Evolutionary conservation across 2,329 filamentous ascomycete genomes (phyloP), one percentile per base, ranked within the genome.

Genomic region (Drechslerella stenobrocha): DNA sequence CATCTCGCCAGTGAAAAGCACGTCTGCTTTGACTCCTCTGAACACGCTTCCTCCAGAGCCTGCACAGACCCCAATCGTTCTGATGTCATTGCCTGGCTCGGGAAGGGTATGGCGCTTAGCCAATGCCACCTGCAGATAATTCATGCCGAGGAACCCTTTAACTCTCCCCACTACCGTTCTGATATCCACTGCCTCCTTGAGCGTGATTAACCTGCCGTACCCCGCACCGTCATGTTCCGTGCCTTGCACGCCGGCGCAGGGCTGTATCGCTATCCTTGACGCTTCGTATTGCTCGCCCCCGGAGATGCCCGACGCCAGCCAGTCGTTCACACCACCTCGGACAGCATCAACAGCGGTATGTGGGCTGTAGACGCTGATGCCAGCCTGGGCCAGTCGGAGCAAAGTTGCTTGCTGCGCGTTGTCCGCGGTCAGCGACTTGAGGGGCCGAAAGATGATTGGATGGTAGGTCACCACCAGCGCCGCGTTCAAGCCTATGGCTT

Each of bases 301-400:
- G 1, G 86, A 85, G 18, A 96, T 84, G 48, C 95, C 86, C 74
- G 95, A 88, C 66, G 89, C 90, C 7, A 98, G 85, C 92, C 92
- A 98, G 76, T 95, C 89, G 74, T 91, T 95, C 72, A 98, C 83
- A 2, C 93, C 93, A 15, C 86, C 84, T 0, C 85, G 84, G 0
- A 89, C 89, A 35, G 90, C 90, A 77, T 98, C 93, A 42, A 97
- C 84, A 11, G 93, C 92, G 0, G 93, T 98, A 78, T 98, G 93
- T 0, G 93, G 93, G 71, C 87, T 90, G 80, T 97, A 98, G 59
- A 98, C 90, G 71, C 90, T 95, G 73, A 98, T 90, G 32, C 92
- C 91, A 76, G 88, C 85, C 70, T 89, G 87, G 46, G 87, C 88
- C 9, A 98, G 82, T 44, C 87, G 83, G 2, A 98, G 81, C 28